Percentiles rank a stretch among this genome's conserved stretches.
Conservation (phyloP, 1,139 yeast species). For the Geotrichum aggregatum region DNA sequence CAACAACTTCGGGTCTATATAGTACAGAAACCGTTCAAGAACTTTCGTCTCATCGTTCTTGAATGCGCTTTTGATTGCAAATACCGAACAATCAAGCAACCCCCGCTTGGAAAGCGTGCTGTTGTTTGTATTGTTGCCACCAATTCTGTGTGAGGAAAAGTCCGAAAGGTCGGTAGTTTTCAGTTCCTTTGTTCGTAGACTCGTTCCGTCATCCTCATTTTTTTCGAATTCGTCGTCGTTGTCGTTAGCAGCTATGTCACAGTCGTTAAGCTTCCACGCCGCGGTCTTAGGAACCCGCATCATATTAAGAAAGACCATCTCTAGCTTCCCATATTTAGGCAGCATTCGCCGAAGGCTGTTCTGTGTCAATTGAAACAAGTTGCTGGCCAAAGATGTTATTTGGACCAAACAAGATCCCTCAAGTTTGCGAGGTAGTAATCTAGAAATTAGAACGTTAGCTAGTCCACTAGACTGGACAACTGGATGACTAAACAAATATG, state of each 20-base stretch:
- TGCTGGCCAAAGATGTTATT: conserved; percentile 3
- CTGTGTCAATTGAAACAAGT: conserved; percentile 14
- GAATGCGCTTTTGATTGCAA: conserved; percentile 7
- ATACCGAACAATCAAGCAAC: conserved; percentile 9
- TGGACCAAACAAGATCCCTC: not conserved
- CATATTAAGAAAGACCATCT: conserved; percentile 12
- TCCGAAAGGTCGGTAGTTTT: too few relatives aligned
- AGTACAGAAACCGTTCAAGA: conserved; percentile 11
- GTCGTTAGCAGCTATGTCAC: too few relatives aligned
- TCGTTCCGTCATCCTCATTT: too few relatives aligned
- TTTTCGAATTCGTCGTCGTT: too few relatives aligned
- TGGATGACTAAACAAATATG: too few relatives aligned
- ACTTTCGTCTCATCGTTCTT: conserved; percentile 7
- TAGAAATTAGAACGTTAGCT: too few relatives aligned
- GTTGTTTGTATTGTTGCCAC: not conserved
- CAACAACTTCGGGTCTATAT: conserved; percentile 9
- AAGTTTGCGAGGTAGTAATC: not conserved
- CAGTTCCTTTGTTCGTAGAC: too few relatives aligned
- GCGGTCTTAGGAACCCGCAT: conserved; percentile 18
- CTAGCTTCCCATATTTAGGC: conserved; percentile 14
- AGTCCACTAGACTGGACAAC: too few relatives aligned
- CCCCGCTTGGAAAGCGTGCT: conserved; percentile 2
- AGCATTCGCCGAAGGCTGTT: conserved; percentile 16
- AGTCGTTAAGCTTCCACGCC: not conserved
- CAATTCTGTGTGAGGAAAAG: too few relatives aligned